Conservation (phyloP, 2,329 filamentous ascomycete genomes). For the Ophiobolus disseminans region DNA sequence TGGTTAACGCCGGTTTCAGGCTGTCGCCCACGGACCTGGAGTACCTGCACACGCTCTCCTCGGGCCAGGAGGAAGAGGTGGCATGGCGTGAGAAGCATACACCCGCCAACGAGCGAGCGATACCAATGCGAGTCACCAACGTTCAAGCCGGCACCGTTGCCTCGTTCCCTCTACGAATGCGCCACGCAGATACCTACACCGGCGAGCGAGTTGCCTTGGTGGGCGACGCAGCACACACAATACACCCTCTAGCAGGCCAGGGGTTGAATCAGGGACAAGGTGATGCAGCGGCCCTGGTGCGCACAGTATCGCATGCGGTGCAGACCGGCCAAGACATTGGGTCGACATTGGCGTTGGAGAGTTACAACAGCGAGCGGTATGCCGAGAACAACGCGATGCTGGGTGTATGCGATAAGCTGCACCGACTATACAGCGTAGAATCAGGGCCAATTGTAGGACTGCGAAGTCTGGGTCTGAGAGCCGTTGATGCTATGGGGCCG, state of each 20-base stretch:
- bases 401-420: constrained; percentile 85
- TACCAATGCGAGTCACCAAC: constrained; percentile 71
- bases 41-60: constrained; percentile 74
- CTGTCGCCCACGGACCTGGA: constrained; percentile 78
- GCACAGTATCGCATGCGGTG: constrained; percentile 77
- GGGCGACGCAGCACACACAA: constrained; percentile 92
- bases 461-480: constrained; percentile 76
- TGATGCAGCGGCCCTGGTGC: constrained; percentile 81
- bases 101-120: constrained; percentile 49
- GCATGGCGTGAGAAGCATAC: constrained; percentile 84
- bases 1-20: constrained; percentile 94
- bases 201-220: constrained; percentile 89
- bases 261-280: constrained; percentile 92
- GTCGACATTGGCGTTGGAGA: constrained; percentile 75
- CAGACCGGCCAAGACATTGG: constrained; percentile 88
- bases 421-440: constrained; percentile 86
- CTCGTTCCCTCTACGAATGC: constrained; percentile 88
- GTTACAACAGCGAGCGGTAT: constrained; percentile 83
- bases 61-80: constrained; percentile 71
- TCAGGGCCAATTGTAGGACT: constrained; percentile 81
- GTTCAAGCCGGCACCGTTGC: constrained; percentile 83
- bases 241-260: constrained; percentile 93
- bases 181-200: constrained; percentile 93
- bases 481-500: constrained; percentile 75
- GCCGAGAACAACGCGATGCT: constrained; percentile 78